These are phyloP conservation scores for Mrakiaceae sp. DNA, from an alignment of 1,284 basidiomycete species.

Conservation along the genomic window DNA sequence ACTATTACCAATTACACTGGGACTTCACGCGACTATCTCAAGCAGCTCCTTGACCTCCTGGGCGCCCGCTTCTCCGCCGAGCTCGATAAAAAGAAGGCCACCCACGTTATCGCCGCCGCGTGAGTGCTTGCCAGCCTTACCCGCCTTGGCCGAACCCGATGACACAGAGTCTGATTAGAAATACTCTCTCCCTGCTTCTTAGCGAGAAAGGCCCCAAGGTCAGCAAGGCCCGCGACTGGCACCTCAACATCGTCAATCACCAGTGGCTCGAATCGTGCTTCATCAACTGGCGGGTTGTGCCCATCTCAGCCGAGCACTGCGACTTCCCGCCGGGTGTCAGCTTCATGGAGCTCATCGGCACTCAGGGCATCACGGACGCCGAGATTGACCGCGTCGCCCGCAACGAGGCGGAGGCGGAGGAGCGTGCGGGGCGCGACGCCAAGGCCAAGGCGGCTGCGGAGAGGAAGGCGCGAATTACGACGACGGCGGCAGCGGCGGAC, in stretches of 20 bases:
- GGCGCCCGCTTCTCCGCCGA: constrained; percentile 73
- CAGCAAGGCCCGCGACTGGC: constrained; percentile 60
- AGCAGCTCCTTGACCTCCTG: constrained; percentile 62
- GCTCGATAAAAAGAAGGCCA: constrained; percentile 49
- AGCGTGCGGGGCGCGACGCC: constrained; percentile 26
- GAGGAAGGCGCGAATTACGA: neutral
- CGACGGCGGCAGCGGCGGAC: no score
- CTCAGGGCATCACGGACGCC: constrained; percentile 37
- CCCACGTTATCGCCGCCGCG: constrained; percentile 70
- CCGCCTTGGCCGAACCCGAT: neutral
- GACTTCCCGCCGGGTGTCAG: constrained; percentile 54
- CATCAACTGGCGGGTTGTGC: constrained; percentile 48
- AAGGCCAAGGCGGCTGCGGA: constrained; percentile 13
- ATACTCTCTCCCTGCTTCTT: neutral
- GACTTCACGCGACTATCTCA: constrained; percentile 68
- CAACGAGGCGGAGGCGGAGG: constrained; percentile 22
- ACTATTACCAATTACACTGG: constrained; percentile 83
- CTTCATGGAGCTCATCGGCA: constrained; percentile 49
- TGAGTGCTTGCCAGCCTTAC: constrained; percentile 35
- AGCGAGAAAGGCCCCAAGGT: constrained; percentile 62
- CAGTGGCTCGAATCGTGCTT: constrained; percentile 83
- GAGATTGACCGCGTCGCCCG: neutral
- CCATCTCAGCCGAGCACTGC: constrained; percentile 27
- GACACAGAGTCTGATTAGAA: neutral
- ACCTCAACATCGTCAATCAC: constrained; percentile 75